These are phyloP conservation scores for Tetrahymena malaccensis DNA, from an alignment of 73 alveolate species.

Conservation along the genomic window DNA sequence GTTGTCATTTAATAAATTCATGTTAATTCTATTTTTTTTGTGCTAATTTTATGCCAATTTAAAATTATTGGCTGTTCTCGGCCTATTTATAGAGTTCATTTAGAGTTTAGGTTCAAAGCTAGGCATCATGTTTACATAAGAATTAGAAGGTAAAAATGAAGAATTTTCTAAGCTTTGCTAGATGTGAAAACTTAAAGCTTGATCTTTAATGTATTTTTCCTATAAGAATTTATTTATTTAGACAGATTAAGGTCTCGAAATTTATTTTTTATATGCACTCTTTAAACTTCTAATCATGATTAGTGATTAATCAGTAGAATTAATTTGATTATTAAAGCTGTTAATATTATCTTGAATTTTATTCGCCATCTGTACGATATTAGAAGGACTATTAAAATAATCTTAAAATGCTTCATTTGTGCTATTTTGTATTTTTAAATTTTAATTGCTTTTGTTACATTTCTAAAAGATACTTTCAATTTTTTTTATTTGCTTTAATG, in stretches of 20 bases:
- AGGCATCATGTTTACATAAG: background rate
- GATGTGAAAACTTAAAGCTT: background rate
- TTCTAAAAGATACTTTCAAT: background rate
- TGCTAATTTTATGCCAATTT: background rate
- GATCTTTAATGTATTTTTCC: background rate
- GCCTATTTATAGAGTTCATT: background rate
- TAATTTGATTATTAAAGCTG: background rate
- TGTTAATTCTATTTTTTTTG: background rate
- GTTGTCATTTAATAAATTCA: background rate
- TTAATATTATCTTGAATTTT: background rate
- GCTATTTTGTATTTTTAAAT: too few relatives aligned
- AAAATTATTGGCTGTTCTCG: background rate
- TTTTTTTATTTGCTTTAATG: background rate
- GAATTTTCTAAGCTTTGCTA: background rate
- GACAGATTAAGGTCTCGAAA: background rate
- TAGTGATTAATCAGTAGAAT: background rate
- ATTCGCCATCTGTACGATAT: background rate
- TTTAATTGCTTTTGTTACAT: too few relatives aligned
- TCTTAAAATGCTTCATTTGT: background rate
- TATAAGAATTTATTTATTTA: background rate
- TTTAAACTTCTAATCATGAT: background rate
- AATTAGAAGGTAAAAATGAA: background rate
- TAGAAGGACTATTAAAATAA: background rate
- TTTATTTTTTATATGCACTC: background rate
- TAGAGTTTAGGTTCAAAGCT: background rate